Evolutionary conservation across 805 yeast genomes (phyloP), one percentile per base, ranked within the genome.

Genomic region (Yarrowia sp.): DNA sequence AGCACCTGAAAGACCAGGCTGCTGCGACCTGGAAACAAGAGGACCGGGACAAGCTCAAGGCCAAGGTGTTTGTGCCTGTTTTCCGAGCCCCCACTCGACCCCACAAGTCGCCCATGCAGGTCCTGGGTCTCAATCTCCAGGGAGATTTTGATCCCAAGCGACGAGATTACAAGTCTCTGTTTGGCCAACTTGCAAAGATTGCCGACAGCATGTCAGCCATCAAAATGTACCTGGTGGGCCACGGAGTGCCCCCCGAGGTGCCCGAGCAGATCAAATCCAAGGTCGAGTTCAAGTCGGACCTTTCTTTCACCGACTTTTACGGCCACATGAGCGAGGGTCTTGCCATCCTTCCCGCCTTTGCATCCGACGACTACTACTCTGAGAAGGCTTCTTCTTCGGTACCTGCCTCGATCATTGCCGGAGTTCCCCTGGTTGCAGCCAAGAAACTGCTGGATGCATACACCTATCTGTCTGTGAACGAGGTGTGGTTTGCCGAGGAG

Each of bases 271-370:
- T 41, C 51, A 43, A 41, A 30, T 14, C 30, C 33, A 32, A 41
- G 41, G 63, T 58, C 21, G 40, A 58, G 22, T 41, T 58, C 51
- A 30, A 17, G 38, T 32, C 28, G 3, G 63, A 58, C 5, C 51
- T 58, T 17, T 43, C 63, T 10, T 58, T 58, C 32, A 41, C 63
- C 14, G 51, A 58, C 38, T 58, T 41, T 41, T 58, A 58, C 38
- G 63, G 40, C 14, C 63, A 58, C 30, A 41, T 58, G 63, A 41
- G 51, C 22, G 51, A 43, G 22, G 49, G 51, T 8, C 30, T 58
- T 1, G 63, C 63, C 30, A 30, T 58, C n/a, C 32, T 58, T 11
- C 63, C 63, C 5, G 63, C 63, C 24, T 58, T 58, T 30, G 63
- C 63, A 21, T 41, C 63, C 21, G 16, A 43, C 12, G 63, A 43